phyloP scores from a whole-genome alignment of 2,329 filamentous ascomycete species.

The Rutstroemia sp. region DNA sequence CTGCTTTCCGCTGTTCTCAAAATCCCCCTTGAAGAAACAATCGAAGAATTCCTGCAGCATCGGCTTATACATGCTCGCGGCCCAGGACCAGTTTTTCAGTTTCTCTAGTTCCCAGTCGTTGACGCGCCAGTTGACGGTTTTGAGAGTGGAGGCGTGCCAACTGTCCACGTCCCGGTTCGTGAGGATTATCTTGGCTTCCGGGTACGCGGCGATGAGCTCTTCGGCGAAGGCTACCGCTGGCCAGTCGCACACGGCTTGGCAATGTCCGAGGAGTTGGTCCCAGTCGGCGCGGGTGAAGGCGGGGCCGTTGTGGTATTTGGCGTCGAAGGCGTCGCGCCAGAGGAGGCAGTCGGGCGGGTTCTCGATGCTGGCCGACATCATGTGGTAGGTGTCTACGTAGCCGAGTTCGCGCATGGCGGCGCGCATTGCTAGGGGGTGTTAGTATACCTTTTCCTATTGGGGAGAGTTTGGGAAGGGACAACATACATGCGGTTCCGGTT shows the following conservation, averaged over 20 bases:
- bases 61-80: constrained; percentile 7
- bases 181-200: constrained; percentile 16
- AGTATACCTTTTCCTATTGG: not conserved
- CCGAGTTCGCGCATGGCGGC: constrained; percentile 59
- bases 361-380: constrained; percentile 63
- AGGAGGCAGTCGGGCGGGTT: constrained; percentile 58
- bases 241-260: constrained; percentile 23
- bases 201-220: constrained; percentile 17
- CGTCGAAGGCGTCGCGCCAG: constrained; percentile 62
- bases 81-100: constrained; percentile 5
- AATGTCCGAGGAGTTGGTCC: constrained; percentile 60
- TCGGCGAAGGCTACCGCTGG: constrained; percentile 29
- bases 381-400: constrained; percentile 64
- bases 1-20: constrained; percentile 5
- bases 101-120: constrained; percentile 4
- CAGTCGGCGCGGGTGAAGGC: constrained; percentile 58
- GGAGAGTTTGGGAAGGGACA: too few relatives aligned
- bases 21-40: constrained; percentile 1
- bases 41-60: constrained; percentile 7
- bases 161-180: constrained; percentile 15
- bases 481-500: constrained; percentile 62
- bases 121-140: constrained; percentile 7
- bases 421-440: constrained; percentile 43
- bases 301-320: constrained; percentile 53
- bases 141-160: constrained; percentile 12